phyloP scores from a whole-genome alignment of 1,284 basidiomycete genomes.

The Thecaphora thlaspeos region DNA sequence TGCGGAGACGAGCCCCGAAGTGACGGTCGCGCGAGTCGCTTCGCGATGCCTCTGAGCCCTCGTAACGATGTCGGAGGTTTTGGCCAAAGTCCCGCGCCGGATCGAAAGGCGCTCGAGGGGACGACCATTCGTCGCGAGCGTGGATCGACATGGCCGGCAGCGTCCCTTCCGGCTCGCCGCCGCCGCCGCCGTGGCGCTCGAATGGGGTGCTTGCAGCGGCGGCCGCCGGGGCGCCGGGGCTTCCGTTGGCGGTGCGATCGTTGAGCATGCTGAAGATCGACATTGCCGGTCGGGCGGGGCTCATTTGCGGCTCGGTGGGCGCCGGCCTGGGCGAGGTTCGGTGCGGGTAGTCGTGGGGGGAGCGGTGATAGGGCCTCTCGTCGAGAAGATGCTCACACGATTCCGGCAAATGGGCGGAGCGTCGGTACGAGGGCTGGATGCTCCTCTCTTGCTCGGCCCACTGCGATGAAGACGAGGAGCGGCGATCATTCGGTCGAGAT shows the following conservation, averaged over 20 bases:
- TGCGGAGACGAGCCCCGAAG: not conserved
- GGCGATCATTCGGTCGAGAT: too few relatives aligned
- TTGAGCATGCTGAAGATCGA: constrained; percentile 43
- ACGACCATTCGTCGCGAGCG: not conserved
- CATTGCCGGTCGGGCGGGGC: constrained; percentile 33
- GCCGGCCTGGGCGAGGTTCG: constrained; percentile 2
- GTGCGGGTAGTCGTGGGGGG: constrained; percentile 9
- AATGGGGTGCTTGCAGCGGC: constrained; percentile 7
- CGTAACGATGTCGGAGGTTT: constrained; percentile 1
- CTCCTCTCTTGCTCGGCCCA: not conserved
- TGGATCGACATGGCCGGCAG: constrained; percentile 1
- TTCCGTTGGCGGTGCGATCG: constrained; percentile 24
- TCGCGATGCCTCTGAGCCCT: not conserved
- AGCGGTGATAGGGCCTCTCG: constrained; percentile 7
- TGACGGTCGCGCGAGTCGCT: too few relatives aligned
- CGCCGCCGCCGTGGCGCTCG: constrained; percentile 15
- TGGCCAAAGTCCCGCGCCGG: constrained; percentile 11
- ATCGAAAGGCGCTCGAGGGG: constrained; percentile 16
- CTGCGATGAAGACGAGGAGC: too few relatives aligned
- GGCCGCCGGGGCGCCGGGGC: too few relatives aligned
- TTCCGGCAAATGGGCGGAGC: constrained; percentile 9
- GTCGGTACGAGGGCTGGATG: constrained; percentile 38
- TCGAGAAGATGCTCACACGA: constrained; percentile 9
- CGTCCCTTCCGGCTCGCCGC: constrained; percentile 5
- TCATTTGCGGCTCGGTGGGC: constrained; percentile 1